Evolutionary conservation across 2,329 filamentous ascomycete species (phyloP).

Genomic region (Tolypocladium cylindrosporum): DNA sequence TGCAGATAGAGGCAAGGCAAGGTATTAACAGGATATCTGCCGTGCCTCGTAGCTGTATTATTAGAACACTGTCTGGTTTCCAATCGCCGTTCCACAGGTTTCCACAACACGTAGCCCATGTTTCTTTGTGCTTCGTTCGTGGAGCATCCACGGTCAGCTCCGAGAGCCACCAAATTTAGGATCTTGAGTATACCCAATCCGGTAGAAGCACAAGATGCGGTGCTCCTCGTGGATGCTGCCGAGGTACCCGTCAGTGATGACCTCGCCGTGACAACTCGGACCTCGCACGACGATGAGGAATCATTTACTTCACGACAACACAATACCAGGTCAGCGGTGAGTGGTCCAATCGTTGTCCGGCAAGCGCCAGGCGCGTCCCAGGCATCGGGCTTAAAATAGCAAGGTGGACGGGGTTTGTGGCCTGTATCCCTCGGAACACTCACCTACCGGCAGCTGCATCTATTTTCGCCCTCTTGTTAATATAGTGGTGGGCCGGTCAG

Average conservation of each 20-base stretch:
- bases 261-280: not conserved
- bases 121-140: no score
- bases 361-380: not conserved
- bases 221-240: no score
- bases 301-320: not conserved
- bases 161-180: not conserved
- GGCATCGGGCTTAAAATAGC: not conserved
- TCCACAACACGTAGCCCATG: no score
- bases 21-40: no score
- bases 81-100: no score
- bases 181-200: no score
- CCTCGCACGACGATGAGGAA: not conserved
- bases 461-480: not conserved
- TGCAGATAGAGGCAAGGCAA: no score
- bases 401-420: not conserved
- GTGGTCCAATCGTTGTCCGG: not conserved
- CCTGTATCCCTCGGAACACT: not conserved
- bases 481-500: not conserved
- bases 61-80: no score
- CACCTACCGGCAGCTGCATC: not conserved
- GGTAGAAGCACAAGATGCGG: no score
- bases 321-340: not conserved
- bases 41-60: no score
- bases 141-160: not conserved
- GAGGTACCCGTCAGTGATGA: not conserved